These are phyloP conservation scores for Pichia thaimueangensis DNA, from an alignment of 805 yeast species.

Conservation along the genomic window DNA sequence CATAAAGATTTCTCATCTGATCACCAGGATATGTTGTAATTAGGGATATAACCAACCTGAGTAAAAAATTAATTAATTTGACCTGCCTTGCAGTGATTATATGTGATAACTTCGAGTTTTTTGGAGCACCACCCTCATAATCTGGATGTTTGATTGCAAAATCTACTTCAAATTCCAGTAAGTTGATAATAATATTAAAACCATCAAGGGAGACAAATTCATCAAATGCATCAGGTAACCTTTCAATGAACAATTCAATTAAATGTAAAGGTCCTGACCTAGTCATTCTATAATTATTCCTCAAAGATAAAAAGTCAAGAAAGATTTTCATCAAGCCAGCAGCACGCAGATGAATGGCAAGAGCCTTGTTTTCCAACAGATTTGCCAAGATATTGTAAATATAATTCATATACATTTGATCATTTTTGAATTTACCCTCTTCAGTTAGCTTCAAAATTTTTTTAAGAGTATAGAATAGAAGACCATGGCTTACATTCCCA, in stretches of 20 bases:
- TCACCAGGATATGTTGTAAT: slow-evolving; percentile 77
- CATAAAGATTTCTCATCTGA: slow-evolving; percentile 76
- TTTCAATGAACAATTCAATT: slow-evolving; percentile 39
- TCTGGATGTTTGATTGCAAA: slow-evolving; percentile 56
- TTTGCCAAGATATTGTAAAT: slow-evolving; percentile 59
- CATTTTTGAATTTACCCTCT: slow-evolving; percentile 25
- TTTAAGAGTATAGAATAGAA: slow-evolving; percentile 65
- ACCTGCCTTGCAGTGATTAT: slow-evolving; percentile 55
- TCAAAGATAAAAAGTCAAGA: slow-evolving; percentile 50
- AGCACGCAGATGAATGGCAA: slow-evolving; percentile 52
- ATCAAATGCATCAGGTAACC: slow-evolving; percentile 44
- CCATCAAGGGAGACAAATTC: slow-evolving; percentile 67
- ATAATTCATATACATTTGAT: slow-evolving; percentile 28
- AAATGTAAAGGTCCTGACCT: slow-evolving; percentile 60
- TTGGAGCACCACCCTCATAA: slow-evolving; percentile 49
- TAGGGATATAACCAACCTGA: slow-evolving; percentile 58
- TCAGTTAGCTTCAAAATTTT: slow-evolving; percentile 48
- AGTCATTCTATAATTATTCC: slow-evolving; percentile 47
- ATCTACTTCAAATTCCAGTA: slow-evolving; percentile 57
- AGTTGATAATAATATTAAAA: slow-evolving; percentile 50
- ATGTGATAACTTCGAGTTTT: slow-evolving; percentile 43
- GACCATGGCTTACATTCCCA: slow-evolving; percentile 84
- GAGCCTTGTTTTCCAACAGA: slow-evolving; percentile 48
- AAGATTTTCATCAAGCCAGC: slow-evolving; percentile 73
- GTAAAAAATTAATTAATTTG: slow-evolving; percentile 47